Evolutionary conservation across 495 filamentous ascomycete species (phyloP).

Genomic region (Penicillium mononematosum): DNA sequence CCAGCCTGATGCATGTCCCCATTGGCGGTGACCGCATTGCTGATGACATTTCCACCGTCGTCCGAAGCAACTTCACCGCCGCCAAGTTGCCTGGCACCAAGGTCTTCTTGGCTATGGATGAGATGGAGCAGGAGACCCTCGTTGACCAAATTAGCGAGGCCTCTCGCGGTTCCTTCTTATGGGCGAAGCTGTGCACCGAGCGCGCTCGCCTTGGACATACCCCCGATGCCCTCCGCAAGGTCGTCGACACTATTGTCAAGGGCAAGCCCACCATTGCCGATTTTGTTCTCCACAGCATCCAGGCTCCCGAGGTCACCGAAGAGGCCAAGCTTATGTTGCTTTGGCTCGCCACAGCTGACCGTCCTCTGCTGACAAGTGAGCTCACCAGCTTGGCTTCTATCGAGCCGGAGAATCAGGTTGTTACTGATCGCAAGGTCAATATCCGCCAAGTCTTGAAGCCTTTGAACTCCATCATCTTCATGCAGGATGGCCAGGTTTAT

Average conservation of each 20-base stretch:
- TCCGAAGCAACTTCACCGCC: slow-evolving; percentile 23
- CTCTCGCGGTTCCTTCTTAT: slow-evolving; percentile 37
- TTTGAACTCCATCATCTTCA: slow-evolving; percentile 28
- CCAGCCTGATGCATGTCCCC: slow-evolving; percentile 18
- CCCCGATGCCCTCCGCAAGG: slow-evolving; percentile 26
- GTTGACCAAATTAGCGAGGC: slow-evolving; percentile 38
- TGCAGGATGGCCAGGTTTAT: slow-evolving; percentile 35
- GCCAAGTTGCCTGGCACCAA: background rate
- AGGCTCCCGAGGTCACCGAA: slow-evolving; percentile 24
- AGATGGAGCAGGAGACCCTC: slow-evolving; percentile 32
- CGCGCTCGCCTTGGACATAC: slow-evolving; percentile 25
- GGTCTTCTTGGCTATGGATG: slow-evolving; percentile 19
- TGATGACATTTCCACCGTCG: slow-evolving; percentile 30
- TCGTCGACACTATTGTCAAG: slow-evolving; percentile 25
- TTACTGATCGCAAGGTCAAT: slow-evolving; percentile 27
- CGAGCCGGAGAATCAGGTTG: slow-evolving; percentile 30
- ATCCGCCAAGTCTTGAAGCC: slow-evolving; percentile 25
- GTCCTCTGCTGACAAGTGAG: slow-evolving; percentile 32
- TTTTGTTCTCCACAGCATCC: slow-evolving; percentile 28
- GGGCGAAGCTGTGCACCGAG: slow-evolving; percentile 40
- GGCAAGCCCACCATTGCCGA: slow-evolving; percentile 30
- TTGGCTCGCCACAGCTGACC: slow-evolving; percentile 36
- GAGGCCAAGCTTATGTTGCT: slow-evolving; percentile 31
- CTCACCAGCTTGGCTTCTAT: slow-evolving; percentile 29
- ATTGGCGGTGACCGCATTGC: slow-evolving; percentile 23